Conservation (phyloP, 495 filamentous ascomycete genomes). For the Talaromyces borbonicus region DNA sequence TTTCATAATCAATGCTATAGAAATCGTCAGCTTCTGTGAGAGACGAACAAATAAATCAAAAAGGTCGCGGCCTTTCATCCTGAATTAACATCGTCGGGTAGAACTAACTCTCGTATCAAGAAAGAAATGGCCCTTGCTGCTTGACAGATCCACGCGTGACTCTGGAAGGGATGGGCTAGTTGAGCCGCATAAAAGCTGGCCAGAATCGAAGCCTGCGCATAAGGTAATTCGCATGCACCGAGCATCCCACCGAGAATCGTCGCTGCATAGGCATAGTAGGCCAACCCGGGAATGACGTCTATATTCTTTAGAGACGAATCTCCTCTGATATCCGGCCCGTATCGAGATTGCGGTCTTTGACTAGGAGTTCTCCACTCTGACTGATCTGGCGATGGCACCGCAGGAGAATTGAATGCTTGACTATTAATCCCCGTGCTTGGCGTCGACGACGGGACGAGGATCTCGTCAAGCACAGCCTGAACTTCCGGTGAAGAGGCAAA, state of each 20-base stretch:
- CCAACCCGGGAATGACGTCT: constrained; percentile 81
- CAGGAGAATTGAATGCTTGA: background rate
- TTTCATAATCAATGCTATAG: constrained; percentile 21
- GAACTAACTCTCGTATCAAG: constrained; percentile 60
- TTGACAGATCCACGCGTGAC: constrained; percentile 75
- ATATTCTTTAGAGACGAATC: constrained; percentile 46
- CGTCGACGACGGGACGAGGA: background rate
- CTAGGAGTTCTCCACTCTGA: background rate
- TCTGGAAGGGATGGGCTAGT: constrained; percentile 77
- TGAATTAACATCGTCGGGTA: too few species aligned
- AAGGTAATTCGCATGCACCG: constrained; percentile 65
- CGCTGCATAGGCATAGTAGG: constrained; percentile 78
- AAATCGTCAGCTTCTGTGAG: too few species aligned
- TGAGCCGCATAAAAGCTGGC: constrained; percentile 86
- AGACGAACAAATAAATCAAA: constrained; percentile 3
- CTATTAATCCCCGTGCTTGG: background rate
- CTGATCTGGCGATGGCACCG: constrained; percentile 1
- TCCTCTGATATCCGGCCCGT: constrained; percentile 1
- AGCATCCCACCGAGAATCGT: constrained; percentile 76
- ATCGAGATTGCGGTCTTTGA: constrained; percentile 6
- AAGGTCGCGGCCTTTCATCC: too few species aligned
- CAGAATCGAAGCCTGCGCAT: constrained; percentile 78
- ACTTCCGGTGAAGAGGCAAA: constrained; percentile 1
- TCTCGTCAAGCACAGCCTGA: background rate
- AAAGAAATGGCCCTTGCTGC: constrained; percentile 70